Conservation (phyloP, 2,329 filamentous ascomycete species). For the Polytolypa hystricis region DNA sequence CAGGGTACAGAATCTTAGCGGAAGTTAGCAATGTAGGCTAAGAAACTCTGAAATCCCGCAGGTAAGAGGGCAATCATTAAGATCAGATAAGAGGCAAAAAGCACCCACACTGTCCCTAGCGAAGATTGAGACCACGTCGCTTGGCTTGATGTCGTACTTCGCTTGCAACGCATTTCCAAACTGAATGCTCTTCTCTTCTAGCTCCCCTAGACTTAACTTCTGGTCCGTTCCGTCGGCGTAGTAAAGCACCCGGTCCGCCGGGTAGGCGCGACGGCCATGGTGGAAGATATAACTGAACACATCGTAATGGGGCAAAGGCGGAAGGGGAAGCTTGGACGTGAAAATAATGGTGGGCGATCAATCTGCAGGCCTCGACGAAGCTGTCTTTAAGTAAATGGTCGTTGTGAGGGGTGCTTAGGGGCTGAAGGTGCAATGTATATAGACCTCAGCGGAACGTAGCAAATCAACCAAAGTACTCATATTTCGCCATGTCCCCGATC, state of each 20-base stretch:
- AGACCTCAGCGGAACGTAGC: no score
- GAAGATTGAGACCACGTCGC: conserved; percentile 12
- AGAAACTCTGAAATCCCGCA: no score
- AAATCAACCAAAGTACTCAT: no score
- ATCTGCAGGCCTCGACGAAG: no score
- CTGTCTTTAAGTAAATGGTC: no score
- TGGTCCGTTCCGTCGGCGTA: conserved; percentile 8
- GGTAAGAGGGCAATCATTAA: neutral
- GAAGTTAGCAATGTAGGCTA: no score
- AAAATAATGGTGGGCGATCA: no score
- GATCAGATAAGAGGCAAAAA: no score
- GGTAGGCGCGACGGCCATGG: conserved; percentile 9
- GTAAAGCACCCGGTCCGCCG: conserved; percentile 10
- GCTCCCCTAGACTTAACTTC: conserved; percentile 11
- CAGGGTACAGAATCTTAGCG: conserved; percentile 19
- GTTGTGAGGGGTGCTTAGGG: no score
- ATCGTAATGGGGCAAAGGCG: conserved; percentile 6
- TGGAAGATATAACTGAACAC: conserved; percentile 14
- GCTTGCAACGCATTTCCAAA: conserved; percentile 9
- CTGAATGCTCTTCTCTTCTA: conserved; percentile 12
- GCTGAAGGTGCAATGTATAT: no score
- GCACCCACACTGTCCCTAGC: conserved; percentile 12
- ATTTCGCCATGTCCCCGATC: no score
- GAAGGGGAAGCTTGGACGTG: no score
- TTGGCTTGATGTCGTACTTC: conserved; percentile 9